phyloP scores from a whole-genome alignment of 2,329 filamentous ascomycete genomes.

The Westerdykella ornata region DNA sequence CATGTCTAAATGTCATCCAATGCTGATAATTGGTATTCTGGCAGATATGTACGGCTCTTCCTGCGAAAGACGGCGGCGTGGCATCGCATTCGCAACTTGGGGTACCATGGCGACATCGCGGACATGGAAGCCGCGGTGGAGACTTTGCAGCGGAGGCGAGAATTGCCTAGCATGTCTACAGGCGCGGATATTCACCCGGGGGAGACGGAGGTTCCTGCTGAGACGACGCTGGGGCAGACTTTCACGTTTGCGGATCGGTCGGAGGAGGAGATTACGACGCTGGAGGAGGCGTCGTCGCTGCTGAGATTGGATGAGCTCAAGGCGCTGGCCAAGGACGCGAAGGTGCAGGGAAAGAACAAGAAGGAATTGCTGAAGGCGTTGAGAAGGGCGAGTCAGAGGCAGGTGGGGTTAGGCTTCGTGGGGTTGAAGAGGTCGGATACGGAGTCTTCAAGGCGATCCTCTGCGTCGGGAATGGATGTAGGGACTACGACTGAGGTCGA shows the following conservation, averaged over 20 bases:
- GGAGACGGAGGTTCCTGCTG: conserved; percentile 45
- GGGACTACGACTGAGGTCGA: conserved; percentile 32
- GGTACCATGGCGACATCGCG: conserved; percentile 76
- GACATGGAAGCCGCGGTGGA: conserved; percentile 61
- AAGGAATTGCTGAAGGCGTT: conserved; percentile 69
- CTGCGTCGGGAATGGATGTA: conserved; percentile 27
- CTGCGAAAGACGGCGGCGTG: conserved; percentile 84
- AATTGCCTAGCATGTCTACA: conserved; percentile 47
- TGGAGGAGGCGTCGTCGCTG: conserved; percentile 78
- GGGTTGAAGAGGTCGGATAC: conserved; percentile 60
- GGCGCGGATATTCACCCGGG: conserved; percentile 40
- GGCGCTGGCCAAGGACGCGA: conserved; percentile 73
- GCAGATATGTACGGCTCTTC: conserved; percentile 84
- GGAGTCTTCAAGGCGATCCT: conserved; percentile 48
- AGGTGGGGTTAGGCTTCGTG: conserved; percentile 66
- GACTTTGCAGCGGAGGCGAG: conserved; percentile 54
- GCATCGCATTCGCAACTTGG: conserved; percentile 73
- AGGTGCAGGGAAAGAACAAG: conserved; percentile 83
- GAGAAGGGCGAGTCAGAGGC: conserved; percentile 64
- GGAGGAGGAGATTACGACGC: conserved; percentile 61
- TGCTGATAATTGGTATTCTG: background rate
- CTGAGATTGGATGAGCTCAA: conserved; percentile 87
- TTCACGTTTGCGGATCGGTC: conserved; percentile 81
- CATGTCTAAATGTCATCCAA: too few species aligned
- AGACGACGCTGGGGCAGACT: conserved; percentile 44